These are phyloP conservation scores for Endothia cerciana DNA, from an alignment of 2,329 filamentous ascomycete genomes.

Conservation along the genomic window DNA sequence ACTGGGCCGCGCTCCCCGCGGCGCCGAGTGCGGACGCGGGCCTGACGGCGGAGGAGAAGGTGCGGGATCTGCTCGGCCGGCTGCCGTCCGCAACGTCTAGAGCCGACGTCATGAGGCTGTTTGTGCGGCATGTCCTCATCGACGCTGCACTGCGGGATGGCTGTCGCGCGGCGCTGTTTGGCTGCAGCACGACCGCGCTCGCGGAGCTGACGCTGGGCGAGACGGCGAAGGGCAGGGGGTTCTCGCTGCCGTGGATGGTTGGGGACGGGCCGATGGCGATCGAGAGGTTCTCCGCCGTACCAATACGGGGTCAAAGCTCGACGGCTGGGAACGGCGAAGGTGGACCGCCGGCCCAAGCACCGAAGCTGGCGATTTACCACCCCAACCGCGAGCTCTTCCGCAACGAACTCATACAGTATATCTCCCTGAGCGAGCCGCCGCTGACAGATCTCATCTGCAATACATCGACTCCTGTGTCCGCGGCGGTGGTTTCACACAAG, in stretches of 20 bases:
- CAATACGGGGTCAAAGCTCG: neutral
- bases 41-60: conserved; percentile 41
- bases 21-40: conserved; percentile 27
- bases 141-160: conserved; percentile 60
- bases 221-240: conserved; percentile 89
- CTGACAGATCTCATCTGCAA: conserved; percentile 51
- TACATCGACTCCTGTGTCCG: conserved; percentile 33
- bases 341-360: neutral
- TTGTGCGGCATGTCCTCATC: conserved; percentile 74
- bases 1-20: conserved; percentile 55
- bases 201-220: conserved; percentile 85
- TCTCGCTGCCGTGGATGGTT: conserved; percentile 78
- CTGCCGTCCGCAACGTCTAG: conserved; percentile 76
- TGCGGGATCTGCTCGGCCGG: conserved; percentile 60
- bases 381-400: conserved; percentile 84
- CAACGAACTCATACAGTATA: conserved; percentile 75
- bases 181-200: conserved; percentile 83
- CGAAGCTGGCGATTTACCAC: conserved; percentile 62
- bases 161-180: conserved; percentile 77
- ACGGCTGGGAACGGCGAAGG: conserved; percentile 25
- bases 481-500: conserved; percentile 64
- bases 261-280: conserved; percentile 66
- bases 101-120: conserved; percentile 71
- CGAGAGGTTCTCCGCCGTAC: conserved; percentile 30
- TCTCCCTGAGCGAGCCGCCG: conserved; percentile 55